Evolutionary conservation across 208 protist species (phyloP).

Genomic region (Crithidia fasciculata): DNA sequence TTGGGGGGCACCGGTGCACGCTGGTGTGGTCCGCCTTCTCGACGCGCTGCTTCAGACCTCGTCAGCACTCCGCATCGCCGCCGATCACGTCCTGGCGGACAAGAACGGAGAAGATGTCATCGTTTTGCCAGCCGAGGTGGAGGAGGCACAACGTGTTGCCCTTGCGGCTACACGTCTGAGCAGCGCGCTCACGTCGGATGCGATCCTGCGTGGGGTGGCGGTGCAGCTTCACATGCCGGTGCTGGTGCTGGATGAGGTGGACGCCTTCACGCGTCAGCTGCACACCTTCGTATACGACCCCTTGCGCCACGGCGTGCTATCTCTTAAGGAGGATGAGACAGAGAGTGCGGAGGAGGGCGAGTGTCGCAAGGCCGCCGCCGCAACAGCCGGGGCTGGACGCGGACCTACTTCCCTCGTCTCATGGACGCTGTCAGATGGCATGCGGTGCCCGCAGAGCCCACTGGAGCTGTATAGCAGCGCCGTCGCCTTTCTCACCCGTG

Average conservation of each 20-base stretch:
- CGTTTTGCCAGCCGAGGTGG: neutral
- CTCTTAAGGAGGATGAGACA: neutral
- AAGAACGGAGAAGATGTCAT: neutral
- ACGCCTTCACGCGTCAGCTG: neutral
- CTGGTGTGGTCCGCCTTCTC: neutral
- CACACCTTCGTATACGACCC: conserved; percentile 15
- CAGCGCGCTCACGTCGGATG: neutral
- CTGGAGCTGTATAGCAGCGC: conserved; percentile 17
- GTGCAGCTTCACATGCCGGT: conserved; percentile 15
- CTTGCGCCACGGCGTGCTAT: conserved; percentile 19
- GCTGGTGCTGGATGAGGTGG: conserved; percentile 16
- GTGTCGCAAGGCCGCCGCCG: too few relatives aligned
- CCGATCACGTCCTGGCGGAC: neutral
- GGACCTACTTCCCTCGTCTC: too few relatives aligned
- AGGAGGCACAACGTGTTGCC: neutral
- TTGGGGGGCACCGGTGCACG: conserved; percentile 10
- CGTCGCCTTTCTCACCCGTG: conserved; percentile 4
- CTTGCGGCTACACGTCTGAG: neutral
- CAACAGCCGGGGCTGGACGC: too few relatives aligned
- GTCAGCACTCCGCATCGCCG: neutral
- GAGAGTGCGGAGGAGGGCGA: too few relatives aligned
- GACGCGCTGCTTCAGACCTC: conserved; percentile 14
- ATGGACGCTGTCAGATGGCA: conserved; percentile 8
- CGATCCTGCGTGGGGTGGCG: neutral
- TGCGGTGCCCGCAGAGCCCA: conserved; percentile 14